These are phyloP conservation scores for Cylindrotheca closterium DNA, from an alignment of 108 stramenopile genomes.

Conservation along the genomic window DNA sequence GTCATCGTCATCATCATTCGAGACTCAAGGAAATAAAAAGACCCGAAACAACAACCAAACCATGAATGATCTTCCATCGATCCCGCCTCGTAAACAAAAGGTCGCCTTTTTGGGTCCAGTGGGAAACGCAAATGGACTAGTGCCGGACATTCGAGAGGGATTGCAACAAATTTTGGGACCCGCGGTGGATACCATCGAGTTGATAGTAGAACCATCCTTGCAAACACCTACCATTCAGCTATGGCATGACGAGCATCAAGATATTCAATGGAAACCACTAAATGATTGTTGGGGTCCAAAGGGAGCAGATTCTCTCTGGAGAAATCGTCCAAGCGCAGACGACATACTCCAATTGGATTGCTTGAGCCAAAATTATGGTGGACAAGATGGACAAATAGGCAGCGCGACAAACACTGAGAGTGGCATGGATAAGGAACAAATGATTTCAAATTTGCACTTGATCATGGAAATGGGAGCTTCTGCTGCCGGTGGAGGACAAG, in stretches of 20 bases:
- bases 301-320: conserved; percentile 62
- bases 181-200: conserved; percentile 19
- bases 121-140: conserved; percentile 37
- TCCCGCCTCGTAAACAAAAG: conserved; percentile 26
- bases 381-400: too few relatives aligned
- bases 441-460: conserved; percentile 20
- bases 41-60: not conserved
- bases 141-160: conserved; percentile 13
- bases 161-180: conserved; percentile 25
- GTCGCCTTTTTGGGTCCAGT: conserved; percentile 49
- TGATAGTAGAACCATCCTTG: conserved; percentile 10
- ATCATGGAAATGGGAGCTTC: conserved; percentile 43
- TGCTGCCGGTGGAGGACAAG: conserved; percentile 39
- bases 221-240: conserved; percentile 52
- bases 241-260: conserved; percentile 52
- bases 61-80: not conserved
- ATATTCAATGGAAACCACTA: conserved; percentile 48
- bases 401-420: too few relatives aligned
- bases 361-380: too few relatives aligned
- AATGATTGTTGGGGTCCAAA: conserved; percentile 39
- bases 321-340: conserved; percentile 30
- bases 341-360: too few relatives aligned
- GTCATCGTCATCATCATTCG: not conserved
- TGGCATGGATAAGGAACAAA: not conserved
- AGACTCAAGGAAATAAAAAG: not conserved